Conservation (phyloP, 1,284 basidiomycete species). For the Ceraceosorus guamensis region DNA sequence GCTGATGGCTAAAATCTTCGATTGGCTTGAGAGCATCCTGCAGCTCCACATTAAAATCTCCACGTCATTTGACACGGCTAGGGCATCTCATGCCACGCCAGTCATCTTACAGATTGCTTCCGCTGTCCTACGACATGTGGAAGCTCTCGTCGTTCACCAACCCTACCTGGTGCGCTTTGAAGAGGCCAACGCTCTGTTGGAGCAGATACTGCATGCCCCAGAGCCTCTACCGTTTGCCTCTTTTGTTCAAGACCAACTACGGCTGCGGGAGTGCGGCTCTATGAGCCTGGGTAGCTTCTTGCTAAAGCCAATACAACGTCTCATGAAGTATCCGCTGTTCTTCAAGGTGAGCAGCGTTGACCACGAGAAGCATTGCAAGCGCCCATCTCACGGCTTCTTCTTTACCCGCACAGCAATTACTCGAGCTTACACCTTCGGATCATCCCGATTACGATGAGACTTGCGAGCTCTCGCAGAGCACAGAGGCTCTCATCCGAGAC, state of each 20-base stretch:
- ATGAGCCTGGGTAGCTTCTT: conserved; percentile 64
- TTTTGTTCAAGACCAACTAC: conserved; percentile 69
- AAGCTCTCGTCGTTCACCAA: conserved; percentile 69
- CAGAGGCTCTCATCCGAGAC: conserved; percentile 12
- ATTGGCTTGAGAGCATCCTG: conserved; percentile 15
- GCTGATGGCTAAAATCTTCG: conserved; percentile 9
- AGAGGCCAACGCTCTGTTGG: conserved; percentile 57
- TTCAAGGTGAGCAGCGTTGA: conserved; percentile 52
- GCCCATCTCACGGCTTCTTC: background rate
- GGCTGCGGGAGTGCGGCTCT: conserved; percentile 55
- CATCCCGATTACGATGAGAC: conserved; percentile 12
- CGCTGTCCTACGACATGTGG: conserved; percentile 58
- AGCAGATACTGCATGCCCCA: conserved; percentile 55
- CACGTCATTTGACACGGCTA: conserved; percentile 2
- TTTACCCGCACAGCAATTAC: conserved; percentile 8
- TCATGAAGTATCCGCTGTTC: conserved; percentile 65
- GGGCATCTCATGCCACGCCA: conserved; percentile 33
- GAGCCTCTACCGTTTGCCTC: conserved; percentile 66
- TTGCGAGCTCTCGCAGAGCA: background rate
- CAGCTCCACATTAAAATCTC: conserved; percentile 11
- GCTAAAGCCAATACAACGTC: conserved; percentile 65
- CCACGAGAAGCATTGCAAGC: background rate
- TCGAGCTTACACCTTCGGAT: conserved; percentile 9
- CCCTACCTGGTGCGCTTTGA: conserved; percentile 71
- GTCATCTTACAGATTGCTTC: conserved; percentile 57